Base-by-base conservation (phyloP, 331 rosid species). In the Malus hybrid region DNA sequence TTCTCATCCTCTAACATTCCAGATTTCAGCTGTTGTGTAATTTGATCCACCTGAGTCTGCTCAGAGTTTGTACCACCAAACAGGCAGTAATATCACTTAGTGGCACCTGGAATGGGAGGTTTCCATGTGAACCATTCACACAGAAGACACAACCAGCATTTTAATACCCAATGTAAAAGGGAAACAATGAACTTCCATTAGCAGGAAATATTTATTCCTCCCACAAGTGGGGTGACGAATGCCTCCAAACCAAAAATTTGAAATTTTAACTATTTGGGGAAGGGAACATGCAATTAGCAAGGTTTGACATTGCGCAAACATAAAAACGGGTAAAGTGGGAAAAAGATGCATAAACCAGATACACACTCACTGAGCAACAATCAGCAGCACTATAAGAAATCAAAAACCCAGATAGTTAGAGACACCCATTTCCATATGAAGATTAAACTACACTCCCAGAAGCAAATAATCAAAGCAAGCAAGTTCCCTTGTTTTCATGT, bases 31-130 rank as follows among this genome's bases (percentile, higher is more conserved):
- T 79, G 88, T 74, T 80, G 79, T 32, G 89, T 81, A 74, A 95
- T 92, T 89, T 95, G 97, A 70, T 95, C 93, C 69, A 95, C 88
- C 65, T 93, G 88, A 85, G 90, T 86, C 99, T 95, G 89, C 84
- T 83, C 80, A 92, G 87, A 81, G 83, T 65, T 69, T 81, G 90
- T 79, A 80, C 82, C 85, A 77, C 85, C 87, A 86, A 65, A 84
- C 60, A 80, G 84, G 87, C 78, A 87, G 84, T 78, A 75, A 76
- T 84, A 78, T 89, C 90, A 93, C 86, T 85, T 67, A 85, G 80
- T 69, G 85, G 84, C 80, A 82, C 84, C 85, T 74, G 82, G 79
- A 80, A 84, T 76, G 83, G 78, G 82, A 79, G 79, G 78, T 72
- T 80, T 76, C 79, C 71, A 70, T 73, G 80, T 78, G 75, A 86